Evolutionary conservation across 352 stramenopile genomes (phyloP).

Genomic region (Blastocystis sp.): DNA sequence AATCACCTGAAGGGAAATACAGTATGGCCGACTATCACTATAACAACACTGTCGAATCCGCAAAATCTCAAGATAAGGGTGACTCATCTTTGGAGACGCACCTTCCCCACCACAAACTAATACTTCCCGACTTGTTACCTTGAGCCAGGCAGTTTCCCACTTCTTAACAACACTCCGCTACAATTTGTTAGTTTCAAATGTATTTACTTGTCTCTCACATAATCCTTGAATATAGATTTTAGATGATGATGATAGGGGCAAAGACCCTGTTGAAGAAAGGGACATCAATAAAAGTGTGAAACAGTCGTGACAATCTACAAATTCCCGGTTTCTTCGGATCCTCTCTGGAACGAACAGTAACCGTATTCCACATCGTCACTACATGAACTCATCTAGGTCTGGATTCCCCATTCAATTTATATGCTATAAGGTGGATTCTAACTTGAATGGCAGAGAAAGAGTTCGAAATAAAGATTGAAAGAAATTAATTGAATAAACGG

Average conservation of each 20-base stretch:
- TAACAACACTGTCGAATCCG: not conserved
- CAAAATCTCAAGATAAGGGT: slow-evolving; percentile 26
- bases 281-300: not conserved
- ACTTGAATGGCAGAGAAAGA: too few species aligned
- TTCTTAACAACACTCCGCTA: slow-evolving; percentile 39
- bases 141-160: slow-evolving; percentile 7
- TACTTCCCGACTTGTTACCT: slow-evolving; percentile 12
- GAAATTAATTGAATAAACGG: too few species aligned
- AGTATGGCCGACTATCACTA: not conserved
- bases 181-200: not conserved
- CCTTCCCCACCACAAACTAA: not conserved
- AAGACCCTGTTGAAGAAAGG: not conserved
- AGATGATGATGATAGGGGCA: not conserved
- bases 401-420: too few species aligned
- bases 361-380: too few species aligned
- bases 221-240: not conserved
- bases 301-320: not conserved
- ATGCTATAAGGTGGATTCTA: too few species aligned
- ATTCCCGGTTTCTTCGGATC: not conserved
- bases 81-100: not conserved
- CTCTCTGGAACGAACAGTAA: not conserved
- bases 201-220: slow-evolving; percentile 16
- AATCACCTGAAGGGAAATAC: slow-evolving; percentile 25
- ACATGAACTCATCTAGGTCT: too few species aligned
- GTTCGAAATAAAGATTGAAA: too few species aligned